Base-by-base conservation (phyloP, 345 rosid genomes). In the Cardamine resedifolia region DNA sequence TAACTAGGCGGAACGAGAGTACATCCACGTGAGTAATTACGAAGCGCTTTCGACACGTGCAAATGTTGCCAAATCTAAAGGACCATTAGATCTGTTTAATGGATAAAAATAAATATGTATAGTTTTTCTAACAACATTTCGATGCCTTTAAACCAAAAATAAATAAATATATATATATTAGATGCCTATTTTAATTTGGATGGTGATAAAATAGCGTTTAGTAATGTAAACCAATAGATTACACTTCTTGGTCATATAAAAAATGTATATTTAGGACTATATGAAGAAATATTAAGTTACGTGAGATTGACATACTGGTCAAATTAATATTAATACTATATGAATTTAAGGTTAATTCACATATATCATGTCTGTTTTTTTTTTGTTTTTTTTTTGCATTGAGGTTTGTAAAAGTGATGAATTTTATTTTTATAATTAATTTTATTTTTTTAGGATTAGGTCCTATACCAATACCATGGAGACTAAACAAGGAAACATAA, bases 401-500 rank as follows among this genome's bases (percentile, higher is more conserved):
- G 10, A 51, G 5, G 18, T 50, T 50, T 2, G 8, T 5, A 21
- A 23, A 5, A 6, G 10, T 26, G 20, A 53, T 26, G 58, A n/a
- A n/a, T n/a, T n/a, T n/a, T n/a, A n/a, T n/a, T n/a, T n/a, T n/a
- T n/a, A n/a, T n/a, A n/a, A n/a, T n/a, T n/a, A n/a, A n/a, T n/a
- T n/a, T n/a, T n/a, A n/a, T n/a, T n/a, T n/a, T n/a, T n/a, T 23
- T n/a, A 45, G 15, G 47, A 48, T 16, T 57, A 70, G 50, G 39
- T 58, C 28, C 1, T 19, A 23, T 34, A 58, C 26, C 28, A 49
- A 59, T 34, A 34, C 0, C 34, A 70, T 36, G 60, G 50, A 27
- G 45, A 52, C 16, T 21, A 64, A 71, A 20, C 12, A 50, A 26
- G 50, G 9, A 23, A 61, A 61, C 61, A 49, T 27, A 38, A 71